Evolutionary conservation across 768 basidiomycete genomes (phyloP), one percentile per base, ranked within the genome.

Genomic region (Lactarius psammicola): DNA sequence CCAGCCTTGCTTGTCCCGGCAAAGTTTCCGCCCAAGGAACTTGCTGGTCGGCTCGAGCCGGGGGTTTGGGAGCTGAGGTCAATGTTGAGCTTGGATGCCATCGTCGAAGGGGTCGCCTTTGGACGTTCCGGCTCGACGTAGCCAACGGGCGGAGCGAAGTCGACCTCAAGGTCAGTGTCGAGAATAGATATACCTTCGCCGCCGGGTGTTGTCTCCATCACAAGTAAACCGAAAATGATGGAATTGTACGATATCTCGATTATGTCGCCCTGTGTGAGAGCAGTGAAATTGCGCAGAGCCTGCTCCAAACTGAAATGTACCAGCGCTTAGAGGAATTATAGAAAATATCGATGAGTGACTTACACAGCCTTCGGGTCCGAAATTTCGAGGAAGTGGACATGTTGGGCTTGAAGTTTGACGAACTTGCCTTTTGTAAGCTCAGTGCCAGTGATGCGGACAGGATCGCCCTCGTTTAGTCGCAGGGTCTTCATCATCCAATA

Each of bases 401-500:
- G 86, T 75, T 99, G 97, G 7, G 97, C 92, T 77, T 99, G 97
- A 55, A 99, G 80, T 77, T 99, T 99, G 74, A 99, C 92, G 60
- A 95, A 81, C 77, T 95, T 94, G 68, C 96, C 97, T 76, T 98
- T 98, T 0, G 87, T 87, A 18, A 98, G 82, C 66, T 90, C 87
- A 2, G 90, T 83, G 9, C 96, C 95, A 6, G 90, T 95, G 60
- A 98, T 88, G 53, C 95, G 88, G 66, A 99, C 92, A 13, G 94
- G 87, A 78, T 98, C 97, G 15, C 97, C 97, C 77, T 99, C 97
- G 62, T 88, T 88, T 31, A 99, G 78, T 31, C 93, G 86, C 23
- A 99, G 80, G 5, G 94, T 95, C 79, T 91, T 95, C 96, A 99
- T 99, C 92, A 99, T 96, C 97, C 97, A 99, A 71, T 94, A 90